These are phyloP conservation scores for Biscogniauxia mediterranea DNA, from an alignment of 2,329 filamentous ascomycete species.

Conservation along the genomic window DNA sequence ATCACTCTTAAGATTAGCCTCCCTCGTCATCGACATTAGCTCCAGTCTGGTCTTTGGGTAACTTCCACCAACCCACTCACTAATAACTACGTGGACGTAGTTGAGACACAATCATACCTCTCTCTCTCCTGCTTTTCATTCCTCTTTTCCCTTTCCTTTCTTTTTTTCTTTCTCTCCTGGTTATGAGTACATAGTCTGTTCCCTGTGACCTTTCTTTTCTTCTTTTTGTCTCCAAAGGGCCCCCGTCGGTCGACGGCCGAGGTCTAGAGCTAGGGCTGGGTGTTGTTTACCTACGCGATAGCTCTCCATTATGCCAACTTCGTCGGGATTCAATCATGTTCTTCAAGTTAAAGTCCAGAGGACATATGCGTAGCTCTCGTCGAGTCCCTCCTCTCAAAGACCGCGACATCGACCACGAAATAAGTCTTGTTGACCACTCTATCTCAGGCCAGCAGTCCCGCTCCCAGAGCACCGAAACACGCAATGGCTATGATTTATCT, in stretches of 20 bases:
- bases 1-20: conserved; percentile 2
- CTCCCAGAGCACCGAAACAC: conserved; percentile 16
- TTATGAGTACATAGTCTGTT: neutral
- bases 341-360: conserved; percentile 36
- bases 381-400: conserved; percentile 55
- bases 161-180: neutral
- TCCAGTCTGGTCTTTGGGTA: neutral
- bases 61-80: neutral
- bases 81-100: neutral
- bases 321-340: conserved; percentile 35
- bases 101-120: neutral
- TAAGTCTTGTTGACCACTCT: conserved; percentile 61
- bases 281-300: conserved; percentile 13
- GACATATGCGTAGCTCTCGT: conserved; percentile 48
- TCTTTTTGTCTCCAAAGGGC: conserved; percentile 2
- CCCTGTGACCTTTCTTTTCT: conserved; percentile 4
- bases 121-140: neutral
- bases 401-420: conserved; percentile 68
- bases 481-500: conserved; percentile 14
- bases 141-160: neutral
- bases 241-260: neutral
- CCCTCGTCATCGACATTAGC: conserved; percentile 4
- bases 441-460: conserved; percentile 14
- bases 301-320: conserved; percentile 25
- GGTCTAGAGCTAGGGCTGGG: conserved; percentile 4